Conservation (phyloP, 2,329 filamentous ascomycete species). For the Herpotrichia juniperi region DNA sequence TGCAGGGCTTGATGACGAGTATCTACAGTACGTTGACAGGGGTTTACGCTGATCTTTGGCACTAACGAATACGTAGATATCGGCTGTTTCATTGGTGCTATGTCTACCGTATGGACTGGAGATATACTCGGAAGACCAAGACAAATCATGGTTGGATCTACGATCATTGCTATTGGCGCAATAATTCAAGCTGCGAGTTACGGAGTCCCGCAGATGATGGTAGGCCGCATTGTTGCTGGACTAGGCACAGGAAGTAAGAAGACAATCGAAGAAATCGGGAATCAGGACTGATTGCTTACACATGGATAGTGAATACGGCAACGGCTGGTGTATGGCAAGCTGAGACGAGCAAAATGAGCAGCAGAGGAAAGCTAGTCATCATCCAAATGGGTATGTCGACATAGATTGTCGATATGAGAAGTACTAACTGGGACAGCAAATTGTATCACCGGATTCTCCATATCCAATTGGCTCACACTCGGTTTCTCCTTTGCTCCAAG, state of each 20-base stretch:
- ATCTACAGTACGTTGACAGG: slow-evolving; percentile 34
- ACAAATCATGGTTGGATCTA: slow-evolving; percentile 63
- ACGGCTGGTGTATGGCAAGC: slow-evolving; percentile 57
- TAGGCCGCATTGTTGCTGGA: slow-evolving; percentile 50
- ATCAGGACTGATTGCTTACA: background rate
- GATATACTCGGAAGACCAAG: slow-evolving; percentile 64
- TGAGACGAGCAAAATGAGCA: slow-evolving; percentile 54
- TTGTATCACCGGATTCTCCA: slow-evolving; percentile 51
- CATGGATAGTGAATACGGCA: slow-evolving; percentile 52
- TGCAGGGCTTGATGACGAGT: slow-evolving; percentile 50
- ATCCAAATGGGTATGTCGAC: slow-evolving; percentile 47
- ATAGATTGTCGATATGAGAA: slow-evolving; percentile 14
- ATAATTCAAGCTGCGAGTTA: slow-evolving; percentile 45
- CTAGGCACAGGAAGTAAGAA: slow-evolving; percentile 48
- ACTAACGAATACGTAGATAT: background rate
- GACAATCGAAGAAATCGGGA: background rate
- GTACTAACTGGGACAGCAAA: slow-evolving; percentile 44
- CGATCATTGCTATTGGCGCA: slow-evolving; percentile 46
- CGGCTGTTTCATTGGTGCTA: slow-evolving; percentile 52
- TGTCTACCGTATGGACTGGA: slow-evolving; percentile 55
- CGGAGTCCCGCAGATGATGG: slow-evolving; percentile 46
- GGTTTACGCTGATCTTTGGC: background rate
- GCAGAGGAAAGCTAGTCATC: slow-evolving; percentile 54
- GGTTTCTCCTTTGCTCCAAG: slow-evolving; percentile 49
- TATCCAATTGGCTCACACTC: slow-evolving; percentile 52